A percentile compares a stretch with the other conserved stretches of the same genome.
Evolutionary conservation across 2,329 filamentous ascomycete species (phyloP).

Genomic region (Chaetomium olivaceum): DNA sequence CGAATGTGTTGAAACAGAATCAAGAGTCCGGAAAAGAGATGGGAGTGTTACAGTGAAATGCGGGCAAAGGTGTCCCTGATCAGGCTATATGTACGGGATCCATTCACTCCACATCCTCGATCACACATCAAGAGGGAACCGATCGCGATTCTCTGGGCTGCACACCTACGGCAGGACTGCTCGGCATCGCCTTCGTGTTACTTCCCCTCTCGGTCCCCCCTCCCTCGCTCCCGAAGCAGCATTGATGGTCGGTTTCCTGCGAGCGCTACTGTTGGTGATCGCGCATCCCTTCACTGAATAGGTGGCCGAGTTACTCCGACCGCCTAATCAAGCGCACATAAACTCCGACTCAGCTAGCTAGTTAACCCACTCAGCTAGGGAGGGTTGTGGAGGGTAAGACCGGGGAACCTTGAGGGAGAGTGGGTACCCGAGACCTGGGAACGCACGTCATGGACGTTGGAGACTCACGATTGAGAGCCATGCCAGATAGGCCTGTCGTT

Average conservation of each 20-base stretch:
- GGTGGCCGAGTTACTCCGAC: not conserved
- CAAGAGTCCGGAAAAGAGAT: not conserved
- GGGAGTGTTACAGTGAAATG: not conserved
- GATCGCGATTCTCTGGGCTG: not conserved
- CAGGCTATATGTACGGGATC: not conserved
- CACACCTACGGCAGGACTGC: not conserved
- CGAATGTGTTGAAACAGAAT: slow-evolving; percentile 1
- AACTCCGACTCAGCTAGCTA: not conserved
- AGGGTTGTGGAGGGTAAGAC: not conserved
- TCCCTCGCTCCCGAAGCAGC: not conserved
- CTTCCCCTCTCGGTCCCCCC: not conserved
- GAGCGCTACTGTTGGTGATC: not conserved
- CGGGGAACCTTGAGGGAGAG: not conserved
- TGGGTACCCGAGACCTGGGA: not conserved
- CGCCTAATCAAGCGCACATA: not conserved
- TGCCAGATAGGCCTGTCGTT: not conserved
- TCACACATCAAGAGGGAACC: not conserved
- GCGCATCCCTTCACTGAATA: not conserved
- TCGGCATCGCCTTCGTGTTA: not conserved
- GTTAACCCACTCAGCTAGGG: not conserved
- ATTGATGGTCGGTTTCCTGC: not conserved
- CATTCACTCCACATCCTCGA: not conserved
- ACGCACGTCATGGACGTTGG: not conserved
- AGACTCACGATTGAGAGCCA: not conserved
- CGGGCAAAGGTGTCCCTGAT: not conserved